Percentiles rank a stretch among this genome's conserved stretches.
These are phyloP conservation scores for Cryphonectria parasitica DNA, from an alignment of 2,329 filamentous ascomycete genomes.

Conservation along the genomic window DNA sequence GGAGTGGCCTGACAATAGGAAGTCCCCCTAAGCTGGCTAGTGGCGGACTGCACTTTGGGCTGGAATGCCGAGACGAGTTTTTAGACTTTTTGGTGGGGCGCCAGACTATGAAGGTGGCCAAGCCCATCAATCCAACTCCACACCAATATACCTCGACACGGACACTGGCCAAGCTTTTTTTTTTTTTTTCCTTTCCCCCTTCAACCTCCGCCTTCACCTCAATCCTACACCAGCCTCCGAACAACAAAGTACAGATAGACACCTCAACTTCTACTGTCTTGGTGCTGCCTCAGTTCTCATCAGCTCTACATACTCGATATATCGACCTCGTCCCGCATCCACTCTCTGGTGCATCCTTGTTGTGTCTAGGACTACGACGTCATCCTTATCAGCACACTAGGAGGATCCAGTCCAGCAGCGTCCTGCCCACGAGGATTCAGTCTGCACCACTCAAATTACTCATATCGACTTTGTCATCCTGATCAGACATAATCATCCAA, in stretches of 20 bases:
- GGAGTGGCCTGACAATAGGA: slow-evolving; percentile 1
- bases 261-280: neutral
- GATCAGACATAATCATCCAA: neutral
- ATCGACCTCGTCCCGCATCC: neutral
- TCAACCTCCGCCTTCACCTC: neutral
- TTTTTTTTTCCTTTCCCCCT: slow-evolving; percentile 10
- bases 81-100: slow-evolving; percentile 16
- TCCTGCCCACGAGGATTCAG: neutral
- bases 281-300: neutral
- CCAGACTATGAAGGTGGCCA: neutral
- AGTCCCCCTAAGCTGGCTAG: slow-evolving; percentile 9
- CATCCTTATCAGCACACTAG: slow-evolving; percentile 16
- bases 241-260: neutral
- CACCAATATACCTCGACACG: slow-evolving; percentile 4
- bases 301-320: neutral
- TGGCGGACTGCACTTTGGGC: neutral
- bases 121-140: neutral
- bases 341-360: neutral
- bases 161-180: neutral
- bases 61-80: neutral
- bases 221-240: neutral
- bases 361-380: slow-evolving; percentile 17
- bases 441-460: neutral
- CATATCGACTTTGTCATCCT: neutral
- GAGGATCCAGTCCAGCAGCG: slow-evolving; percentile 2